Base-by-base conservation (phyloP, 2,329 filamentous ascomycete species). In the Clarireedia homoeocarpa region DNA sequence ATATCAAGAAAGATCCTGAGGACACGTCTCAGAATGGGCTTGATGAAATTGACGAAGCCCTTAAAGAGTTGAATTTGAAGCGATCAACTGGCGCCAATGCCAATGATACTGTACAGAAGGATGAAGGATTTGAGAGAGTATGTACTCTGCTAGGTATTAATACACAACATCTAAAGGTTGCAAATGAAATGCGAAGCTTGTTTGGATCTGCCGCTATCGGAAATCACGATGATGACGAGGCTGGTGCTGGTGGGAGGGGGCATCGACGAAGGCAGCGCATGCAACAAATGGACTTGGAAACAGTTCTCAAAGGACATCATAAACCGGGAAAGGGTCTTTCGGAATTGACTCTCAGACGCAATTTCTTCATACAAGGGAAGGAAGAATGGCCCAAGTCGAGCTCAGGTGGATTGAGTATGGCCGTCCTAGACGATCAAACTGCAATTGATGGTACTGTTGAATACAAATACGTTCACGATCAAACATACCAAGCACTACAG, bases 131-230 rank as follows among this genome's bases (percentile, higher is more conserved):
- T 48, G 71, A 79, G 49, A 76, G 75, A 58, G 58, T 75, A 59
- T 80, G 69, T 71, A 73, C 76, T 20, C 70, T 87, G 12, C 73
- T 89, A 0, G 73, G 77, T 2, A 74, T 89, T 51, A 84, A 87
- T 63, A 81, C 85, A 0, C 81, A 88, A 62, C 83, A 91, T 63
- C 79, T 99, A 10, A 91, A 92, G 68, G 89, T 89, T 6, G 78
- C 86, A 38, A 95, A 96, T 66, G 94, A 99, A 74, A 96, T 99
- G 90, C 86, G 83, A 56, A 81, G 79, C 61, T 73, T 89, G 0
- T 89, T 89, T 68, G 86, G 86, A 4, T 61, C 80, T 79, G 59
- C 82, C 26, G 83, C 83, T 23, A 66, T 86, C 10, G 81, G 86
- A 63, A 75, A 73, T 30, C 69, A 73, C 44, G 75, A 81, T 51